Evolutionary conservation across 139 green algal genomes (phyloP).

Genomic region (Prasinococcaceae sp.): DNA sequence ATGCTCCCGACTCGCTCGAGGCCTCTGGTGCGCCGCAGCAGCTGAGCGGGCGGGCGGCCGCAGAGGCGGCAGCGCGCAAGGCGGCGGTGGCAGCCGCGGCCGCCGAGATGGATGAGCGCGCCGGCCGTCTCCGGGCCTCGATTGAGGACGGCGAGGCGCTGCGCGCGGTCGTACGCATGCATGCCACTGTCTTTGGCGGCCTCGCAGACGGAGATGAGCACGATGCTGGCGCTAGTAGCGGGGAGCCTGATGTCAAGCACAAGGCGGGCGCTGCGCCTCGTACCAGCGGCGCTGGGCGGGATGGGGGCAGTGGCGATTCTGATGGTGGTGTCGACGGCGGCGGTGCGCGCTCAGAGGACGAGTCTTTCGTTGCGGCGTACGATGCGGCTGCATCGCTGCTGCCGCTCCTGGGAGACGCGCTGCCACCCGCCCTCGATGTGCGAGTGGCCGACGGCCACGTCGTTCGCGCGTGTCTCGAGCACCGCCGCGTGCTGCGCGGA

Average conservation of each 20-base stretch:
- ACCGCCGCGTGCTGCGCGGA: no score
- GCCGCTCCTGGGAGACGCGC: not conserved
- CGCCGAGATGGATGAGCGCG: slow-evolving; percentile 2
- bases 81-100: slow-evolving; percentile 21
- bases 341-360: not conserved
- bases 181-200: slow-evolving; percentile 25
- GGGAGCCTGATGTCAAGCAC: no score
- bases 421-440: not conserved
- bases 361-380: not conserved
- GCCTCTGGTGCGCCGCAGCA: no score
- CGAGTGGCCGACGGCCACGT: not conserved
- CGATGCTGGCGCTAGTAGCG: no score
- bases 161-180: slow-evolving; percentile 38
- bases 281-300: no score
- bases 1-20: slow-evolving; percentile 10
- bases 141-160: slow-evolving; percentile 47
- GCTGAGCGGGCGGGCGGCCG: no score
- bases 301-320: no score
- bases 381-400: not conserved
- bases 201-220: no score
- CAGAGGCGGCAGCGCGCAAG: slow-evolving; percentile 37
- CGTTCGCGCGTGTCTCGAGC: not conserved
- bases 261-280: no score
- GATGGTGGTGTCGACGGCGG: not conserved
- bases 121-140: not conserved